Evolutionary conservation across 2,329 filamentous ascomycete species (phyloP).

Genomic region (Trematosphaeria pertusa): DNA sequence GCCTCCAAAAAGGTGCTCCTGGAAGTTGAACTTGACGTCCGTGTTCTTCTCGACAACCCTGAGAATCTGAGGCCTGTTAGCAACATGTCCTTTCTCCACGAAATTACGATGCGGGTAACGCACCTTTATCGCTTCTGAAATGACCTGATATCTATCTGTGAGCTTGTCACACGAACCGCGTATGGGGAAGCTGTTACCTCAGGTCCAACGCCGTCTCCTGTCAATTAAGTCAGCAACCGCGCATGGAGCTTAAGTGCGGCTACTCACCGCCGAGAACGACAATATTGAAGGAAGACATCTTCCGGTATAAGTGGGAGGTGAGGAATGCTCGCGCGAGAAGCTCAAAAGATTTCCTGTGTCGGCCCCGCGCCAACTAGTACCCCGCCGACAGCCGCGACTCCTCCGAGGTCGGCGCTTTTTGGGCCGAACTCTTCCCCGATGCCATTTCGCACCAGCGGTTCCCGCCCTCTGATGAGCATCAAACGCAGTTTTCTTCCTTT

Average conservation of each 20-base stretch:
- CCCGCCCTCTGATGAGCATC: too few relatives aligned
- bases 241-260: not conserved
- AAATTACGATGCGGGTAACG: constrained; percentile 10
- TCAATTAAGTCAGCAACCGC: constrained; percentile 22
- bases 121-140: constrained; percentile 86
- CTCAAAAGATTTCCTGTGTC: too few relatives aligned
- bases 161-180: constrained; percentile 19
- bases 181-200: constrained; percentile 40
- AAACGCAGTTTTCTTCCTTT: too few relatives aligned
- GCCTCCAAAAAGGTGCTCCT: constrained; percentile 89
- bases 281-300: constrained; percentile 52
- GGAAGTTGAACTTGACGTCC: constrained; percentile 82
- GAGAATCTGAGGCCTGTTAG: constrained; percentile 75
- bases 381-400: too few relatives aligned
- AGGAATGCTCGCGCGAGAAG: too few relatives aligned
- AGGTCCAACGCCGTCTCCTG: constrained; percentile 51
- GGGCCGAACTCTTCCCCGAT: too few relatives aligned
- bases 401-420: too few relatives aligned
- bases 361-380: too few relatives aligned
- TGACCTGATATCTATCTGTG: constrained; percentile 64
- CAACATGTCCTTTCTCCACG: constrained; percentile 10
- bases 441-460: too few relatives aligned
- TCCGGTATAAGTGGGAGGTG: too few relatives aligned
- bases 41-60: constrained; percentile 78
- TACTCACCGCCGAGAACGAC: constrained; percentile 50